These are phyloP conservation scores for Protomyces inouyei DNA, from an alignment of 1,139 yeast genomes.

Conservation along the genomic window DNA sequence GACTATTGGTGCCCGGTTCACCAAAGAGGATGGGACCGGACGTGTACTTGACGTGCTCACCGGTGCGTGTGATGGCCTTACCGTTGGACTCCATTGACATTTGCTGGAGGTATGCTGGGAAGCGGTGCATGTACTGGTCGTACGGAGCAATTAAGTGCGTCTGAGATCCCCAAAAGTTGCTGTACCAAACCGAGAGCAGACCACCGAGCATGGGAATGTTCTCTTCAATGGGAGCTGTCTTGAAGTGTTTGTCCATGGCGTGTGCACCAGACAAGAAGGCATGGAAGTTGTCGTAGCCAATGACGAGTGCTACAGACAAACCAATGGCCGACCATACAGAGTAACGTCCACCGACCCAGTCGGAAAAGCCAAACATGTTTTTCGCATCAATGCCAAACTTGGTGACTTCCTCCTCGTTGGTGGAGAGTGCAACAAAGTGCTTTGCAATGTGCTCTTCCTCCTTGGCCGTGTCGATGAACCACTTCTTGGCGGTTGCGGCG, in stretches of 20 bases:
- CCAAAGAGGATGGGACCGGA: slow-evolving; percentile 95
- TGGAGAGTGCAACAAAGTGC: slow-evolving; percentile 94
- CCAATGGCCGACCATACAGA: slow-evolving; percentile 99
- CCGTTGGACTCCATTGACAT: slow-evolving; percentile 99
- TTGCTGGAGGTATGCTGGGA: slow-evolving; percentile 98
- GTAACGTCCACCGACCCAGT: slow-evolving; percentile 99
- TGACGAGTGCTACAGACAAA: slow-evolving; percentile 85
- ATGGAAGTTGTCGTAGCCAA: slow-evolving; percentile 91
- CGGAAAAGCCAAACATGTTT: slow-evolving; percentile 97
- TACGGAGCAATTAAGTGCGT: slow-evolving; percentile 97
- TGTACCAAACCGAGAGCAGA: slow-evolving; percentile 91
- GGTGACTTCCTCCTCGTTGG: slow-evolving; percentile 83
- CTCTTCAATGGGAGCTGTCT: slow-evolving; percentile 73
- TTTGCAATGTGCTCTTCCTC: slow-evolving; percentile 75
- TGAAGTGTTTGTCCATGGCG: slow-evolving; percentile 89
- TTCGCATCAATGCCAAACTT: slow-evolving; percentile 95
- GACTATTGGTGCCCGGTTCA: slow-evolving; percentile 98
- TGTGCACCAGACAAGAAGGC: slow-evolving; percentile 93
- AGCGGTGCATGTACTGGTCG: slow-evolving; percentile 96
- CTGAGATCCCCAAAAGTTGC: slow-evolving; percentile 95
- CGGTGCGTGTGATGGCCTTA: slow-evolving; percentile 90
- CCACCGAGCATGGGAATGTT: slow-evolving; percentile 95
- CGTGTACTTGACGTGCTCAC: slow-evolving; percentile 84
- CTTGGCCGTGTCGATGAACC: slow-evolving; percentile 77
- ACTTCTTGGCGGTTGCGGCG: slow-evolving; percentile 87